A percentile compares a stretch with the other conserved stretches of the same genome.
These are phyloP conservation scores for Nyssa sinensis DNA, from an alignment of 148 eudicot species.

Conservation along the genomic window DNA sequence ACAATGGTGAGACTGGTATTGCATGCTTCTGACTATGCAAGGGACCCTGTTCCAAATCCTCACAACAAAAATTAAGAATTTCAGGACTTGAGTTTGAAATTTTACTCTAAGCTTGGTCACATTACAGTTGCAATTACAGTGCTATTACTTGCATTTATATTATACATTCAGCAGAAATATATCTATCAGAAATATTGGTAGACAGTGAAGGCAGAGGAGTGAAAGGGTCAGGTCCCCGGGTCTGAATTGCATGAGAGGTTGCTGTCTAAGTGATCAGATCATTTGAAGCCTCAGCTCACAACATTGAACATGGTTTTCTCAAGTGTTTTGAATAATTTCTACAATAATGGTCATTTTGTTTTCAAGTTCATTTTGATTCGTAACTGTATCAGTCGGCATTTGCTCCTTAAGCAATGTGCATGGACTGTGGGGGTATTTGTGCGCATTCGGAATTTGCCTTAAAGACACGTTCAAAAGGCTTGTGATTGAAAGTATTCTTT, in stretches of 20 bases:
- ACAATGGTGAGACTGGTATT: not conserved
- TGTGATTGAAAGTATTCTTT: no score
- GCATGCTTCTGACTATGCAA: slow-evolving; percentile 1
- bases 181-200: not conserved
- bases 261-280: not conserved
- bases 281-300: not conserved
- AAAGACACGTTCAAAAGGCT: no score
- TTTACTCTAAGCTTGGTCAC: not conserved
- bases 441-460: no score
- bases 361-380: no score
- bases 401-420: no score
- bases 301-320: not conserved
- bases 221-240: not conserved
- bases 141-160: not conserved
- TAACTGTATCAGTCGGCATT: no score
- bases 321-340: not conserved
- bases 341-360: not conserved
- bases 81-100: not conserved
- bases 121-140: not conserved
- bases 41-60: not conserved
- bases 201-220: not conserved
- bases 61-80: not conserved
- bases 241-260: slow-evolving; percentile 3
- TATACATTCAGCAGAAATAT: not conserved
- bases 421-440: no score